Percentiles rank a stretch among this genome's conserved stretches.
These are phyloP conservation scores for Vitis amurensis DNA, from an alignment of 164 flowering plant species.

Conservation along the genomic window DNA sequence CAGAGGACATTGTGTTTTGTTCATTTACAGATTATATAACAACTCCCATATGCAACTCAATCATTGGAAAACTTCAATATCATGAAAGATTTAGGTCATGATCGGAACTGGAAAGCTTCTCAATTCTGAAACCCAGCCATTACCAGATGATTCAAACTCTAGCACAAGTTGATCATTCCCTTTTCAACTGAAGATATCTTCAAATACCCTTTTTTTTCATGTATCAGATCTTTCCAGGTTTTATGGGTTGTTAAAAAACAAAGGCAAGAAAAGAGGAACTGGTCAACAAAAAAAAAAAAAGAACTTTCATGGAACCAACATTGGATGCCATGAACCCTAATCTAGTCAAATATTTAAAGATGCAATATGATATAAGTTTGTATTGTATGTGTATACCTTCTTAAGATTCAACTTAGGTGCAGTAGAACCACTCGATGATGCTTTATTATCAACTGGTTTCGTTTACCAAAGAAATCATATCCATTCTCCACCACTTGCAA, in stretches of 20 bases:
- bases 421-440: conserved; percentile 33
- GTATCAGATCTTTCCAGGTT: conserved; percentile 21
- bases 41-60: conserved; percentile 6
- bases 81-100: not conserved
- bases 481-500: conserved; percentile 65
- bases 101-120: not conserved
- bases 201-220: not conserved
- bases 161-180: conserved; percentile 4
- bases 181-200: conserved; percentile 5
- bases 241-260: conserved; percentile 25
- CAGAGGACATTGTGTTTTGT: not conserved
- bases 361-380: not conserved
- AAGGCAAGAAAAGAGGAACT: conserved; percentile 5
- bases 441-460: conserved; percentile 36
- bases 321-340: not conserved
- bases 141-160: not conserved
- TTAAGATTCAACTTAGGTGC: conserved; percentile 26
- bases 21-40: conserved; percentile 25
- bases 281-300: not conserved
- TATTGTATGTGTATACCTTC: conserved; percentile 31
- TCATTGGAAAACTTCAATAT: conserved; percentile 9
- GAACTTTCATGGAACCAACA: not conserved
- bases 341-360: not conserved
- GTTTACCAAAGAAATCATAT: conserved; percentile 55
- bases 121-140: not conserved